Conservation (phyloP, 2,329 filamentous ascomycete genomes). For the Knufia petricola region DNA sequence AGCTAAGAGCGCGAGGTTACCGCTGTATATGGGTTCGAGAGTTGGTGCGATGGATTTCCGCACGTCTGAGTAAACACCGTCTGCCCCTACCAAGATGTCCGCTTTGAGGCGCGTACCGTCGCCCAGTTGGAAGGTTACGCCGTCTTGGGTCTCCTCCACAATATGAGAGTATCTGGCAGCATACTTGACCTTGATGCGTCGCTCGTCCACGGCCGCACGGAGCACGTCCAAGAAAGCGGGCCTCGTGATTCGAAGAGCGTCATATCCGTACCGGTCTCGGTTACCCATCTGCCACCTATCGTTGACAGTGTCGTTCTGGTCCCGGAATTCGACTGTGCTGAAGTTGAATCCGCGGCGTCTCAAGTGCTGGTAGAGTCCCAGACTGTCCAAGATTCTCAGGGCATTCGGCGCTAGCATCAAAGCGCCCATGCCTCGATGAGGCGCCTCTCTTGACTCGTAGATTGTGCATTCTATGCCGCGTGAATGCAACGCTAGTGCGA, state of each 20-base stretch:
- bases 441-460: slow-evolving; percentile 41
- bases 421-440: slow-evolving; percentile 43
- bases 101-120: slow-evolving; percentile 18
- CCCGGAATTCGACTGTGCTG: slow-evolving; percentile 40
- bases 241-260: slow-evolving; percentile 16
- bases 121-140: slow-evolving; percentile 14
- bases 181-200: slow-evolving; percentile 10
- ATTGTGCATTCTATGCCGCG: slow-evolving; percentile 42
- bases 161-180: slow-evolving; percentile 8
- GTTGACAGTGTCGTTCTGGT: slow-evolving; percentile 21
- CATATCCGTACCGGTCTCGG: slow-evolving; percentile 25
- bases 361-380: slow-evolving; percentile 42
- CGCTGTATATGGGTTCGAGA: slow-evolving; percentile 15
- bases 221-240: slow-evolving; percentile 8
- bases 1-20: slow-evolving; percentile 16
- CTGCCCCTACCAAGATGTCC: slow-evolving; percentile 23
- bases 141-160: slow-evolving; percentile 4
- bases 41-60: slow-evolving; percentile 12
- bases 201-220: background rate
- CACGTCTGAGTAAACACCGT: slow-evolving; percentile 24
- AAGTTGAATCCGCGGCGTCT: slow-evolving; percentile 42
- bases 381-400: slow-evolving; percentile 42
- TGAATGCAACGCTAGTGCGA: slow-evolving; percentile 46
- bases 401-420: slow-evolving; percentile 53
- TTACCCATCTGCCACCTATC: slow-evolving; percentile 11